Base-by-base conservation (phyloP, 257 asterid genomes). In the Catharanthus roseus region DNA sequence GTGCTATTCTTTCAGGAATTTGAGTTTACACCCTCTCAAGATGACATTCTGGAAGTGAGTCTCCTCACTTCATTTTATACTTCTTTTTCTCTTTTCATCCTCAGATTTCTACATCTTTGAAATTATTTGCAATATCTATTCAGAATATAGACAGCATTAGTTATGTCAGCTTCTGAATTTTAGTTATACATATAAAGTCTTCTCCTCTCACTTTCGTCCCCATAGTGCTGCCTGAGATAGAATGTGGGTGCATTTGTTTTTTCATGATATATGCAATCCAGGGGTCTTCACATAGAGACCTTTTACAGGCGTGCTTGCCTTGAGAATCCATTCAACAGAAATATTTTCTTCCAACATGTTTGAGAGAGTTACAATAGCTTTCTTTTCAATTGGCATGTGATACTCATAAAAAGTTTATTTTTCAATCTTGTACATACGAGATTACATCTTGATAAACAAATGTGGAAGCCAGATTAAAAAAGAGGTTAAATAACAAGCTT, bases 1-100 rank as follows among this genome's bases (percentile, higher is more conserved):
- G 99, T 73, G 99, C 99, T 47, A 88, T 95, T 74, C 97, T 95
- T 84, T 95, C 99, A 10, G 99, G 99, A 82, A 91, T 95, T 80
- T 82, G 99, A 24, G 99, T 95, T 79, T 95, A 53, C 90, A 92
- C 78, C 92, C 92, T 75, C 98, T 95, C 73, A 95, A 89, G 86
- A 78, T 95, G 86, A 95, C 99, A 75, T 86, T 95, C 85, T 89
- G 99, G 99, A 95, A 82, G 99, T 89, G 77, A 73, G 87, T 73
- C 21, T 47, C 41, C 9, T 34, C 67, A 34, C 47, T 31, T 21
- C 18, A 23, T 72, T 38, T 47, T 38, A 3, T 16, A 55, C 10
- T 72, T n/a, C 45, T 34, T 60, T 5, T 77, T 77, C n/a, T 57
- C 56, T 21, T 62, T 54, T 36, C 56, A 6, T 54, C 54, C 10